Conservation (phyloP, 2,329 filamentous ascomycete species). For the Magnaporthiopsis rhizophila region DNA sequence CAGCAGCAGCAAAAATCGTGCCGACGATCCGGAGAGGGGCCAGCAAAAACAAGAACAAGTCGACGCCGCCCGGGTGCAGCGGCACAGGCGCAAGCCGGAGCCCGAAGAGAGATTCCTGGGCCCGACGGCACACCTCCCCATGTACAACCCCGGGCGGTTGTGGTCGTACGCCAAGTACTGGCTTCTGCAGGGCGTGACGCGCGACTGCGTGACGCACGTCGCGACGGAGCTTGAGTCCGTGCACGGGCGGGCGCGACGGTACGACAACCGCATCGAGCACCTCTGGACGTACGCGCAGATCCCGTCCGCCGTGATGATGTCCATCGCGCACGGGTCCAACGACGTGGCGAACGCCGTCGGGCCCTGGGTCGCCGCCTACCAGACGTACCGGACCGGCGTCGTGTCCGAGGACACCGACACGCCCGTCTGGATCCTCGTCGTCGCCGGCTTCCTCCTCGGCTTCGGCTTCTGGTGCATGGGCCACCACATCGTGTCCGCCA, state of each 20-base stretch:
- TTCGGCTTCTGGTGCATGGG: slow-evolving; percentile 32
- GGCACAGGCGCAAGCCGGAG: slow-evolving; percentile 1
- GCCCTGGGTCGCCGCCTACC: slow-evolving; percentile 29
- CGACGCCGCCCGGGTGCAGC: not conserved
- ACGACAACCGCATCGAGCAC: slow-evolving; percentile 38
- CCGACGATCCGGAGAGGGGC: not conserved
- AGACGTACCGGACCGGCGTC: slow-evolving; percentile 23
- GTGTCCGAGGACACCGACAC: slow-evolving; percentile 23
- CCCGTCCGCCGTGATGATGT: slow-evolving; percentile 27
- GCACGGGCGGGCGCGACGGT: slow-evolving; percentile 26
- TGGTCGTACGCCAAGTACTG: slow-evolving; percentile 4
- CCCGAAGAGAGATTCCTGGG: slow-evolving; percentile 4
- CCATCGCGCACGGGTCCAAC: slow-evolving; percentile 35
- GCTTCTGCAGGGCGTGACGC: slow-evolving; percentile 6
- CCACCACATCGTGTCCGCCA: slow-evolving; percentile 28
- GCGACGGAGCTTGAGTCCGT: slow-evolving; percentile 1
- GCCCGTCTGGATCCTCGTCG: slow-evolving; percentile 30
- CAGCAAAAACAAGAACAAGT: not conserved
- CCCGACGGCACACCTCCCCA: not conserved
- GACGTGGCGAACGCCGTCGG: slow-evolving; percentile 33
- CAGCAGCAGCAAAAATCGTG: not conserved
- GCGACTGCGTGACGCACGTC: slow-evolving; percentile 5
- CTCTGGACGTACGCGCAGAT: slow-evolving; percentile 37
- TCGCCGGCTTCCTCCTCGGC: slow-evolving; percentile 28
- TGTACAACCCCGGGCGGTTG: not conserved